phyloP scores from a whole-genome alignment of 2,329 filamentous ascomycete genomes.

The Orbilia oligospora region DNA sequence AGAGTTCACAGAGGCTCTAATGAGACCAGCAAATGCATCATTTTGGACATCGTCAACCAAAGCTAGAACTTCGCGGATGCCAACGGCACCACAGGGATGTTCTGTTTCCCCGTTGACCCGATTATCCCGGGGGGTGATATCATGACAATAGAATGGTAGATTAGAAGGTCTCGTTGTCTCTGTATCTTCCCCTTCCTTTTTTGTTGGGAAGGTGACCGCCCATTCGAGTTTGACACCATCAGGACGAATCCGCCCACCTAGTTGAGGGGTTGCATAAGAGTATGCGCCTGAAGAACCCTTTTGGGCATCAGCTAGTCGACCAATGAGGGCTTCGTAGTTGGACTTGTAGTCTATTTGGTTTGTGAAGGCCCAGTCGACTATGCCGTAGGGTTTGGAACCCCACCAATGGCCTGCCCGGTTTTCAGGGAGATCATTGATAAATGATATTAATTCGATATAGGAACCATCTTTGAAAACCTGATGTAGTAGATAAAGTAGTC shows the following conservation, averaged over 20 bases:
- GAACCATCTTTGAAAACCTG: slow-evolving; percentile 74
- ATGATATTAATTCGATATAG: slow-evolving; percentile 78
- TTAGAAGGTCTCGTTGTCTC: slow-evolving; percentile 66
- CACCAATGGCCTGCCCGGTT: slow-evolving; percentile 72
- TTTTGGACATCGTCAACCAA: slow-evolving; percentile 64
- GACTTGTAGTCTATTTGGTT: slow-evolving; percentile 64
- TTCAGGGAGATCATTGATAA: slow-evolving; percentile 69
- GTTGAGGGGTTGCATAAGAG: slow-evolving; percentile 70
- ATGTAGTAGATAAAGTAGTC: neutral
- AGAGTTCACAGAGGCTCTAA: slow-evolving; percentile 30
- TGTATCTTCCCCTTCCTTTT: slow-evolving; percentile 61
- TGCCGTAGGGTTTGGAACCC: slow-evolving; percentile 71
- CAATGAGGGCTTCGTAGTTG: slow-evolving; percentile 67
- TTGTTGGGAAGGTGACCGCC: slow-evolving; percentile 71
- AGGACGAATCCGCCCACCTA: slow-evolving; percentile 71
- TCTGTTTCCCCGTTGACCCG: slow-evolving; percentile 67
- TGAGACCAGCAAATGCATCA: slow-evolving; percentile 40
- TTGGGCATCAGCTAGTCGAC: slow-evolving; percentile 64
- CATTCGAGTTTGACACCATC: slow-evolving; percentile 75
- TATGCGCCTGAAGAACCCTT: slow-evolving; percentile 5
- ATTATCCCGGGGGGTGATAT: slow-evolving; percentile 73
- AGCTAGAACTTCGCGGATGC: slow-evolving; percentile 70
- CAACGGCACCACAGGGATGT: slow-evolving; percentile 72
- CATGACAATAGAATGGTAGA: slow-evolving; percentile 78
- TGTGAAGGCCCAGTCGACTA: slow-evolving; percentile 76